A percentile compares a stretch with the other conserved stretches of the same genome.
Evolutionary conservation across 495 filamentous ascomycete species (phyloP).

Genomic region (Physcia stellaris): DNA sequence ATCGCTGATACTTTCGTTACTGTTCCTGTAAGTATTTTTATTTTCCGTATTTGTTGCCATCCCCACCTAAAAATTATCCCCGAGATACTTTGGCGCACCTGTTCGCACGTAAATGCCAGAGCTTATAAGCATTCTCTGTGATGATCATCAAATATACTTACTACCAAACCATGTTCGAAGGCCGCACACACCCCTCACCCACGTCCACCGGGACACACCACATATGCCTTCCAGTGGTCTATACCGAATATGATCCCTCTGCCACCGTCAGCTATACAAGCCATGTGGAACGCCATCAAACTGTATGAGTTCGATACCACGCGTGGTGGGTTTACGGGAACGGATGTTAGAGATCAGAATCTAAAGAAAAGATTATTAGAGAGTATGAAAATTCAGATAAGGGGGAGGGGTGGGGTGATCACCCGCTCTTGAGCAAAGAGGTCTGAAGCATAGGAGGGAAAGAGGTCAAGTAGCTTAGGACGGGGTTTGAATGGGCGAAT

Average conservation of each 20-base stretch:
- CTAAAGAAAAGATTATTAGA: conserved; percentile 53
- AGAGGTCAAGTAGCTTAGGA: too few relatives aligned
- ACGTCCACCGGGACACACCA: conserved; percentile 41
- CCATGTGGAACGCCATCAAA: conserved; percentile 32
- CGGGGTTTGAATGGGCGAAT: too few relatives aligned
- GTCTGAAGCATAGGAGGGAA: conserved; percentile 39
- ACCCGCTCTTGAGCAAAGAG: too few relatives aligned
- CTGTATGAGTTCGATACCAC: conserved; percentile 41
- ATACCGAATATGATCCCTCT: conserved; percentile 73
- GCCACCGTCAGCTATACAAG: conserved; percentile 20
- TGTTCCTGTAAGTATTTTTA: conserved; percentile 35
- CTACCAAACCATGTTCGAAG: conserved; percentile 23
- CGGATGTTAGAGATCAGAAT: conserved; percentile 40
- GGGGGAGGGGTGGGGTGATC: too few relatives aligned
- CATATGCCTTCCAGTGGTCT: conserved; percentile 64
- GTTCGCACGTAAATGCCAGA: too few relatives aligned
- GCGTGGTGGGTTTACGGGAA: conserved; percentile 48
- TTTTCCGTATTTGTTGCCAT: too few relatives aligned
- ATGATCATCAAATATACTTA: too few relatives aligned
- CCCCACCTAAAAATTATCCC: too few relatives aligned
- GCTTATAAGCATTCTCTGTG: too few relatives aligned
- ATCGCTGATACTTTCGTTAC: conserved; percentile 61
- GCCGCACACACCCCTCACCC: conserved; percentile 17
- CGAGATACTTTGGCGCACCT: too few relatives aligned
- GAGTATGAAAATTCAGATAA: conserved; percentile 68